phyloP scores from a whole-genome alignment of 805 yeast genomes.

The Cyberlindnera petersonii region DNA sequence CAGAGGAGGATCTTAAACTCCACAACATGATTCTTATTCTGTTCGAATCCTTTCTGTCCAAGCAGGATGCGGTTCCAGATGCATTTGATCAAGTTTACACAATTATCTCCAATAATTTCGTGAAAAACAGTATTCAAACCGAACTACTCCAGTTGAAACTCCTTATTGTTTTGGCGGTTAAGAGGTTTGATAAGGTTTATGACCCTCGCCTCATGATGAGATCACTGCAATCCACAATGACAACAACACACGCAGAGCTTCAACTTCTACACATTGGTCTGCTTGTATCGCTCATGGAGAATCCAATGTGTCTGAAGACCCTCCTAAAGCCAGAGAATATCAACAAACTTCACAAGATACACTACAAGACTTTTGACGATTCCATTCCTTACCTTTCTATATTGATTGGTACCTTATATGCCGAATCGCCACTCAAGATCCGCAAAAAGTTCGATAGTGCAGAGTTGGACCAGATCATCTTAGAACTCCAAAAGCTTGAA shows the following conservation, averaged over 20 bases:
- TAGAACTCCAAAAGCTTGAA: slow-evolving; percentile 20
- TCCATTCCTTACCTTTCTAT: slow-evolving; percentile 19
- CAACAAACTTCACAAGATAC: slow-evolving; percentile 11
- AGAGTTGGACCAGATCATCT: slow-evolving; percentile 15
- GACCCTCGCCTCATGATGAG: neutral
- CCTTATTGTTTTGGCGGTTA: slow-evolving; percentile 17
- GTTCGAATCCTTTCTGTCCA: slow-evolving; percentile 11
- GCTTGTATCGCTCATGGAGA: slow-evolving; percentile 21
- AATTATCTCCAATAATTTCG: neutral
- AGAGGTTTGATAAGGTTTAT: slow-evolving; percentile 8
- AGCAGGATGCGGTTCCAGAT: neutral
- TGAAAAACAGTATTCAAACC: neutral
- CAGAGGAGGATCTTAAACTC: slow-evolving; percentile 3
- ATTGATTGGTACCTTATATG: slow-evolving; percentile 17
- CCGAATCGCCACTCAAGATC: slow-evolving; percentile 2
- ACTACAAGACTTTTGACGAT: neutral
- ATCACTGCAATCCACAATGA: neutral
- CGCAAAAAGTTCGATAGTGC: slow-evolving; percentile 10
- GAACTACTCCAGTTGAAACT: slow-evolving; percentile 14
- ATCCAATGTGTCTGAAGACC: slow-evolving; percentile 5
- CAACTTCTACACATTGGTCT: slow-evolving; percentile 23
- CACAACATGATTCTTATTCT: slow-evolving; percentile 17
- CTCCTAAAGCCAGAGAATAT: neutral
- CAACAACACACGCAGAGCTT: slow-evolving; percentile 10
- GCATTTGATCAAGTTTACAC: slow-evolving; percentile 1